Percentiles rank a stretch among this genome's conserved stretches.
Conservation (phyloP, 306 rosid species). For the Cucurbita maxima region DNA sequence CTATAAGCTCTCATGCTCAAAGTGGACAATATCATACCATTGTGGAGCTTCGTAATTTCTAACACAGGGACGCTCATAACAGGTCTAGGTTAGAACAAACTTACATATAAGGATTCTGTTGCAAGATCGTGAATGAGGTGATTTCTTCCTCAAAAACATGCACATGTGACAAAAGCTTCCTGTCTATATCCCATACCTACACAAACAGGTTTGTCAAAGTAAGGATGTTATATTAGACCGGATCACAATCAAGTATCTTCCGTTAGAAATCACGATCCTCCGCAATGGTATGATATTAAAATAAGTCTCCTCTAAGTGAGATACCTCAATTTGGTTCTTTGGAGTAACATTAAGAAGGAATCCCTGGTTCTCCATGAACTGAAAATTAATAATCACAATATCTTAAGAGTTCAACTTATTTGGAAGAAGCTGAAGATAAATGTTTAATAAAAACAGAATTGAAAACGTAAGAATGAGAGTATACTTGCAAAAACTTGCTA, state of each 20-base stretch:
- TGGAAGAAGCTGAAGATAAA: background rate
- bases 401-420: background rate
- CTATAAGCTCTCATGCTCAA: no score
- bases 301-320: background rate
- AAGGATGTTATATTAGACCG: background rate
- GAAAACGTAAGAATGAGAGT: background rate
- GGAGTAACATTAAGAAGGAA: slow-evolving; percentile 44
- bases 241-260: background rate
- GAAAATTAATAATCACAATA: slow-evolving; percentile 7
- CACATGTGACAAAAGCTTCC: slow-evolving; percentile 34
- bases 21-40: no score
- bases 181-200: slow-evolving; percentile 81
- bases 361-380: slow-evolving; percentile 66
- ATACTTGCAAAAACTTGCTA: slow-evolving; percentile 70
- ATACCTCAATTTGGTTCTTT: slow-evolving; percentile 67
- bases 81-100: slow-evolving; percentile 9
- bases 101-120: slow-evolving; percentile 49
- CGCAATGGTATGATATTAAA: background rate
- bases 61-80: background rate
- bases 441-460: slow-evolving; percentile 2
- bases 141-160: slow-evolving; percentile 39
- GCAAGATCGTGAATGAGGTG: slow-evolving; percentile 44
- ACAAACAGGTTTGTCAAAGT: background rate
- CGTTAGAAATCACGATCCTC: no score
- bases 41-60: no score